Evolutionary conservation across 768 basidiomycete genomes (phyloP).

Genomic region (Podaxis sp.): DNA sequence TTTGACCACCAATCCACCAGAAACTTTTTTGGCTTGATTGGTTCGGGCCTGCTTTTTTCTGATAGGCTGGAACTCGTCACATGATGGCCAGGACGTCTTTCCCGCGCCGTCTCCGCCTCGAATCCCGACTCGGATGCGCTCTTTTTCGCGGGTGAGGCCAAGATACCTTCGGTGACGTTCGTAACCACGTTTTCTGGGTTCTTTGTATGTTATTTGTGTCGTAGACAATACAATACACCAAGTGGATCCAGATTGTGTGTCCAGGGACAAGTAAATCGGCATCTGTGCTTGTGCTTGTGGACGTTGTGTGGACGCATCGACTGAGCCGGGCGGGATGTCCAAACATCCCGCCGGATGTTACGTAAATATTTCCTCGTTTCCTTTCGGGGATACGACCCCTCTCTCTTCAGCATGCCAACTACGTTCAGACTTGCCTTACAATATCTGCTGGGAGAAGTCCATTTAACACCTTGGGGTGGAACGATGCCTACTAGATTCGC

Average conservation of each 20-base stretch:
- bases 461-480: not conserved
- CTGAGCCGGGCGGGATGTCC: not conserved
- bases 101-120: not conserved
- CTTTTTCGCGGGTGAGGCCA: not conserved
- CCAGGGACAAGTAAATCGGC: not conserved
- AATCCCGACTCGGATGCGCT: not conserved
- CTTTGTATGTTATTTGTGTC: too few relatives aligned
- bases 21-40: constrained; percentile 4
- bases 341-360: not conserved
- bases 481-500: too few relatives aligned
- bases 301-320: not conserved
- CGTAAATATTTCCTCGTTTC: not conserved
- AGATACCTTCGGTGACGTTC: not conserved
- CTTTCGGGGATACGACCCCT: not conserved
- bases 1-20: not conserved
- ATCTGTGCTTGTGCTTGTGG: not conserved
- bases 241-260: not conserved
- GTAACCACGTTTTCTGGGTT: not conserved
- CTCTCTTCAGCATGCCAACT: too few relatives aligned
- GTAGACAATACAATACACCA: not conserved
- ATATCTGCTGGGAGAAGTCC: not conserved
- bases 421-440: not conserved
- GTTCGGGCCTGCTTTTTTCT: constrained; percentile 5
- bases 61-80: constrained; percentile 5
- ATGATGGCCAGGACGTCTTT: not conserved